Conservation (phyloP, 148 eudicot genomes). For the Tetragonia tetragonoides region DNA sequence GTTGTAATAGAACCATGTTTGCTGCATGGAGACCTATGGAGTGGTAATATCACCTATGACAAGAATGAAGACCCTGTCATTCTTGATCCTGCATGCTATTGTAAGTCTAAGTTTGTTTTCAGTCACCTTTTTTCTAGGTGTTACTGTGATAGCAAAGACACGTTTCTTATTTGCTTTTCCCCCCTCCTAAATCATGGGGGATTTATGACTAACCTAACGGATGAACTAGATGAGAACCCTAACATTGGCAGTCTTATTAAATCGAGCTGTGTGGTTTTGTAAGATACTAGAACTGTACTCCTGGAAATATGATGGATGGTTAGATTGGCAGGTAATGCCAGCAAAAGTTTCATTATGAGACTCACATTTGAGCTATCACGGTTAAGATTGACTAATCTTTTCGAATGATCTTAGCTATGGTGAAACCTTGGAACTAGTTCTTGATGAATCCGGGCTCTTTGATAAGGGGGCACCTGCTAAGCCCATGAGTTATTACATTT, state of each 20-base stretch:
- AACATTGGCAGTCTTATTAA: no score
- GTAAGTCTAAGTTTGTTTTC: conserved; percentile 48
- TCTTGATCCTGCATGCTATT: conserved; percentile 97
- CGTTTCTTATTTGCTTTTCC: background rate
- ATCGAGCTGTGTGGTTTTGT: background rate
- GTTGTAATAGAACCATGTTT: conserved; percentile 82
- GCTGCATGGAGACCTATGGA: conserved; percentile 97
- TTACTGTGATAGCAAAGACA: background rate
- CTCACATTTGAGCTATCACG: background rate
- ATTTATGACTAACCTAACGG: background rate
- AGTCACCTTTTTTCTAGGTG: conserved; percentile 1
- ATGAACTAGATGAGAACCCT: no score
- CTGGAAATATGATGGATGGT: background rate
- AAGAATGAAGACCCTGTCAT: conserved; percentile 88
- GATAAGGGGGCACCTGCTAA: background rate
- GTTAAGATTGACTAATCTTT: background rate
- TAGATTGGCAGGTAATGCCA: background rate
- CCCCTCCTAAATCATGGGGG: background rate
- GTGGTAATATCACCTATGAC: conserved; percentile 90
- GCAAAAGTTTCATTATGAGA: background rate
- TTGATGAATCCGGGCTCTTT: background rate
- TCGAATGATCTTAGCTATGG: background rate
- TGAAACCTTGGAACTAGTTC: background rate
- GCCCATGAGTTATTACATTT: background rate
- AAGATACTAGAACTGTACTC: background rate